A percentile compares a stretch with the other conserved stretches of the same genome.
These are phyloP conservation scores for Pleurotus tuber-regium DNA, from an alignment of 768 basidiomycete genomes.

Conservation along the genomic window DNA sequence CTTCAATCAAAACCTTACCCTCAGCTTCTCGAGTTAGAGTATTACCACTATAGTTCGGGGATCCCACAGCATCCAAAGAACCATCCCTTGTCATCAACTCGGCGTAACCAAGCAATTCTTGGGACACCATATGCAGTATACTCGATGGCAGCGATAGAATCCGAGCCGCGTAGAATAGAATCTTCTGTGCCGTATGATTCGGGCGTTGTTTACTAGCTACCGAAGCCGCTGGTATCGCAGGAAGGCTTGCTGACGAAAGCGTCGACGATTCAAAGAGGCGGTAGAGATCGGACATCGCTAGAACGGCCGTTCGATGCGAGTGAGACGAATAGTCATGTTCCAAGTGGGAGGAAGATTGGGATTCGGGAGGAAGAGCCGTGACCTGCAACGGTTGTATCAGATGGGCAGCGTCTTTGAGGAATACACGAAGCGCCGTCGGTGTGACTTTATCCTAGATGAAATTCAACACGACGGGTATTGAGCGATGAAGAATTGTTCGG, in stretches of 20 bases:
- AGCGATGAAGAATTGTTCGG: neutral
- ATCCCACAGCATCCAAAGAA: neutral
- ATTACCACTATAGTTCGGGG: too few species aligned
- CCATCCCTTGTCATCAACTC: neutral
- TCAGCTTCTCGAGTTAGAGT: too few species aligned
- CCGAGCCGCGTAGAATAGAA: slow-evolving; percentile 70
- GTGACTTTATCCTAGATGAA: slow-evolving; percentile 31
- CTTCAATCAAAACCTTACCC: too few species aligned
- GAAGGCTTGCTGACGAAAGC: too few species aligned
- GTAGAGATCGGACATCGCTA: slow-evolving; percentile 55
- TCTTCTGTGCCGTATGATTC: slow-evolving; percentile 53
- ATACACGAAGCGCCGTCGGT: slow-evolving; percentile 43
- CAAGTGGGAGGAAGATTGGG: slow-evolving; percentile 4
- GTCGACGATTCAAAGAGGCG: too few species aligned
- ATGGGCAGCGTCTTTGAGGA: slow-evolving; percentile 53
- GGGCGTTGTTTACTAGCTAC: neutral
- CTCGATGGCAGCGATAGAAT: slow-evolving; percentile 45
- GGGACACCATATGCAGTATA: slow-evolving; percentile 37
- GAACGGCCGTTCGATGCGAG: slow-evolving; percentile 38
- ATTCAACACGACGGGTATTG: slow-evolving; percentile 5
- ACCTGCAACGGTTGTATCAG: slow-evolving; percentile 52
- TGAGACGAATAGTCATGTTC: slow-evolving; percentile 27
- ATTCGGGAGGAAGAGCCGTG: slow-evolving; percentile 14
- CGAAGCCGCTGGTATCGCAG: slow-evolving; percentile 17
- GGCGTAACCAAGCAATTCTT: slow-evolving; percentile 31